Conservation (phyloP, 2,329 filamentous ascomycete genomes). For the Fusarium metavorans region DNA sequence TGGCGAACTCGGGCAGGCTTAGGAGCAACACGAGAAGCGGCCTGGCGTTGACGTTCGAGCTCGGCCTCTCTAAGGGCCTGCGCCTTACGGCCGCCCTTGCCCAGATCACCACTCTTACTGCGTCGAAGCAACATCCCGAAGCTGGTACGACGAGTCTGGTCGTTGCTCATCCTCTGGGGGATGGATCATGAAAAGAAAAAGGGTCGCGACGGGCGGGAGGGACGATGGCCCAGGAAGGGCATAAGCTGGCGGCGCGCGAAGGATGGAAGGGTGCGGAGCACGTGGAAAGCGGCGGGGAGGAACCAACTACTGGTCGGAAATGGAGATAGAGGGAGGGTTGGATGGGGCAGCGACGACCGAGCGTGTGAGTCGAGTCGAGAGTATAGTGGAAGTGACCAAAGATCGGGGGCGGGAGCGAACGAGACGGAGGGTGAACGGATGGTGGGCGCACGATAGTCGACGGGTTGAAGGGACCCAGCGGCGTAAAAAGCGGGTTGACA, state of each 20-base stretch:
- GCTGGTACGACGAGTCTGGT: constrained; percentile 54
- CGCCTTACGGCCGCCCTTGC: constrained; percentile 70
- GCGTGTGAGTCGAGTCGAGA: constrained; percentile 33
- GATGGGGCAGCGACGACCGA: constrained; percentile 28
- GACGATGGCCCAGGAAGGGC: constrained; percentile 22
- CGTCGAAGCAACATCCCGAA: constrained; percentile 74
- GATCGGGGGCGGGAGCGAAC: constrained; percentile 23
- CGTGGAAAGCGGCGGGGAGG: constrained; percentile 35
- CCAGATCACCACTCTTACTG: constrained; percentile 75
- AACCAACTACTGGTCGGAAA: constrained; percentile 9
- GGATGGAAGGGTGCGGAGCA: constrained; percentile 36
- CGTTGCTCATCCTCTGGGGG: constrained; percentile 47
- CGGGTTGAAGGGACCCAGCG: constrained; percentile 11
- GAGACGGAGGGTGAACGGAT: constrained; percentile 16
- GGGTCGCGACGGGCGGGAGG: constrained; percentile 35
- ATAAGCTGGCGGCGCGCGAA: constrained; percentile 31
- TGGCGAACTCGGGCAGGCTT: constrained; percentile 66
- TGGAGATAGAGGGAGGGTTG: constrained; percentile 4
- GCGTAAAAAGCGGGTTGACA: constrained; percentile 23
- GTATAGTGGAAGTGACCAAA: constrained; percentile 25
- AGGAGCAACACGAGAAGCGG: constrained; percentile 60
- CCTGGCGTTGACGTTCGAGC: constrained; percentile 63
- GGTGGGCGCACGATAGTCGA: constrained; percentile 24
- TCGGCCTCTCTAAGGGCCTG: constrained; percentile 65
- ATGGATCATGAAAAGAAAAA: constrained; percentile 42